Percentiles rank a stretch among this genome's conserved stretches.
These are phyloP conservation scores for Pontederia crassipes DNA, from an alignment of 176 grass and related monocot species.

Conservation along the genomic window DNA sequence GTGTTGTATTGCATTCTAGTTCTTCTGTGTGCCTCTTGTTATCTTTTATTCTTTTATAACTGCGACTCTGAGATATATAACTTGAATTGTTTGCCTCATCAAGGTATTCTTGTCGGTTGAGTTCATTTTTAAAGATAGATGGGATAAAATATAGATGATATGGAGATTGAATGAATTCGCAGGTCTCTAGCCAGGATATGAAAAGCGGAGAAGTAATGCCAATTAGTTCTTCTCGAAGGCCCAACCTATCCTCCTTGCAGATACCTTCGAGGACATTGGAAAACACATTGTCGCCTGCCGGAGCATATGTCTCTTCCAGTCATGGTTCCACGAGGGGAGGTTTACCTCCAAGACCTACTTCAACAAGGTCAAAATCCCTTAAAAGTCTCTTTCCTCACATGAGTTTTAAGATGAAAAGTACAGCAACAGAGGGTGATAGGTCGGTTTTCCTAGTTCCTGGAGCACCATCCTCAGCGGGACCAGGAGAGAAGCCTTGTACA, in stretches of 20 bases:
- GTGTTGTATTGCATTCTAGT: too few species aligned
- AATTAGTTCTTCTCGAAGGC: slow-evolving; percentile 14
- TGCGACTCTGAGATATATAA: too few species aligned
- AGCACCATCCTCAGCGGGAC: slow-evolving; percentile 42
- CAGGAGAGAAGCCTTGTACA: slow-evolving; percentile 38
- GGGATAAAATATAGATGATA: background rate
- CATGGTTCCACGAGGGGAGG: slow-evolving; percentile 53
- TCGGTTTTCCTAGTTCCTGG: slow-evolving; percentile 57
- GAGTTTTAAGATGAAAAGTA: slow-evolving; percentile 56
- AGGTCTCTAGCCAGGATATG: slow-evolving; percentile 17
- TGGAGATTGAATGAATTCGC: background rate
- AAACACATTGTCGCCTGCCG: slow-evolving; percentile 28
- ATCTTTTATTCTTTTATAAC: too few species aligned
- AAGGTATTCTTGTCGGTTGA: too few species aligned
- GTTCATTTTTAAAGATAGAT: too few species aligned
- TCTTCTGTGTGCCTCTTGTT: too few species aligned
- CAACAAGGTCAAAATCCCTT: slow-evolving; percentile 71
- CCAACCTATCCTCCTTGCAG: slow-evolving; percentile 51
- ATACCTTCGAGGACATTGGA: slow-evolving; percentile 79
- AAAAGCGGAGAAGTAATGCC: slow-evolving; percentile 3
- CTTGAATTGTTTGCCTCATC: too few species aligned
- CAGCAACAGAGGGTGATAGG: slow-evolving; percentile 46
- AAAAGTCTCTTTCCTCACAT: slow-evolving; percentile 50
- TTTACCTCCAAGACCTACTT: slow-evolving; percentile 59
- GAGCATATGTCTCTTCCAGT: slow-evolving; percentile 43